Base-by-base conservation (phyloP, 176 grass and related monocot genomes). In the Saccharum officinarum region DNA sequence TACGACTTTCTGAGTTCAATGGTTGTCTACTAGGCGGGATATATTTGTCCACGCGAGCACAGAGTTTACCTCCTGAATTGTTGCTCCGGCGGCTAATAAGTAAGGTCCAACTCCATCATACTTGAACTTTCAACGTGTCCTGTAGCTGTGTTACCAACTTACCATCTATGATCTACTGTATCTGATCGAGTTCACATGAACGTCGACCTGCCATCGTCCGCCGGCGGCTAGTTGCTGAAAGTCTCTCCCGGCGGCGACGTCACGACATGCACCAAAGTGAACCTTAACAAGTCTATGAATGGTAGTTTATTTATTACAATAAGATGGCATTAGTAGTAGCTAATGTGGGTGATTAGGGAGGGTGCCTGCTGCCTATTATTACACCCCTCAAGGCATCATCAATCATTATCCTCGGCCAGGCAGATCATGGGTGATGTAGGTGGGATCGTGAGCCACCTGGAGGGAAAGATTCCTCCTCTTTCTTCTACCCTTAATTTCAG, bases 391-490 rank as follows among this genome's bases (percentile, higher is more conserved):
- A 87, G 73, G 88, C 86, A 84, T 90, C 83, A 50, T 89, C 90
- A 97, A 97, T 97, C 73, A 92, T 97, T 88, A 88, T 90, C 85
- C 64, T 82, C 8, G 11, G 18, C 42, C 40, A 45, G 57, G 74
- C 83, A 36, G 84, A 97, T 92, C 77, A 85, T 89, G 74, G 78
- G 75, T 86, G 50, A 85, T 84, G 83, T 75, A 86, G 86, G 86
- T 87, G 80, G 86, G 86, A 92, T 94, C 80, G 83, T 86, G 92
- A 92, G 94, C 92, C 92, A 97, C 80, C 87, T 90, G 87, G 89
- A 84, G 57, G 25, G 42, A 54, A 93, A 88, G 89, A 92, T 93
- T 89, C 88, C 84, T 71, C 38, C 83, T 66, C 38, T 69, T 54
- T 49, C 82, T 34, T 84, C 33, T 75, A 37, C 37, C 26, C 76